A percentile compares a stretch with the other conserved stretches of the same genome.
These are phyloP conservation scores for Tetracladium setigerum DNA, from an alignment of 495 filamentous ascomycete species.

Conservation along the genomic window DNA sequence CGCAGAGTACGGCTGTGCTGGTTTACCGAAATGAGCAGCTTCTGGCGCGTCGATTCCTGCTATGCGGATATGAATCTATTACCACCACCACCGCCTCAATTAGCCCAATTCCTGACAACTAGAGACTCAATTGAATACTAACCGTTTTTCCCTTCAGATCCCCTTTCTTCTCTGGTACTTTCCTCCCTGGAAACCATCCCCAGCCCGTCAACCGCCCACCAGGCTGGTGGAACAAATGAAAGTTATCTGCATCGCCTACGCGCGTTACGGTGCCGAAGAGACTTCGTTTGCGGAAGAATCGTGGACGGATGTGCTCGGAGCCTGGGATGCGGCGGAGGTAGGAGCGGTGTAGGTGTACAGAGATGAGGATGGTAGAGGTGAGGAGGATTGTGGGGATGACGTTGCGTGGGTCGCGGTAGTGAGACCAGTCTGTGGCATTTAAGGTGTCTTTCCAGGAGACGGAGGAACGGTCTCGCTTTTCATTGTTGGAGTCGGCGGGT, in stretches of 20 bases:
- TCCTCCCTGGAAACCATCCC: slow-evolving; percentile 68
- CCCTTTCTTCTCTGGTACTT: slow-evolving; percentile 56
- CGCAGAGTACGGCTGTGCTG: slow-evolving; percentile 72
- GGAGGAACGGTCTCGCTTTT: slow-evolving; percentile 20
- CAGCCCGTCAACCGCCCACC: slow-evolving; percentile 81
- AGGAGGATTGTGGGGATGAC: slow-evolving; percentile 63
- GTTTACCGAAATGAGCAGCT: slow-evolving; percentile 80
- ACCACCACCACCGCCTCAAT: background rate
- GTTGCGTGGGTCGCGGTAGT: slow-evolving; percentile 58
- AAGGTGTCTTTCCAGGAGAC: slow-evolving; percentile 43
- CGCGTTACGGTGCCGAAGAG: slow-evolving; percentile 82
- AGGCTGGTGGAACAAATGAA: slow-evolving; percentile 88
- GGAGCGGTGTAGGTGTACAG: slow-evolving; percentile 55
- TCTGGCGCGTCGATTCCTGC: slow-evolving; percentile 94
- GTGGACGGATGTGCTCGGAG: slow-evolving; percentile 60
- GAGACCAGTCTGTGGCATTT: slow-evolving; percentile 53
- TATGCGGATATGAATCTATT: slow-evolving; percentile 72
- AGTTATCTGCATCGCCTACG: slow-evolving; percentile 94
- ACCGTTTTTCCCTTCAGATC: slow-evolving; percentile 73
- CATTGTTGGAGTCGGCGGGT: slow-evolving; percentile 12
- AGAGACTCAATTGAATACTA: slow-evolving; percentile 21
- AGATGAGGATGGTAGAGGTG: slow-evolving; percentile 53
- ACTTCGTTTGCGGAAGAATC: slow-evolving; percentile 59
- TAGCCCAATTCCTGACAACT: slow-evolving; percentile 17
- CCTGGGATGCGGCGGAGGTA: slow-evolving; percentile 79